Evolutionary conservation across 495 filamentous ascomycete genomes (phyloP), one percentile per base, ranked within the genome.

Genomic region (Hypoxylon fragiforme): DNA sequence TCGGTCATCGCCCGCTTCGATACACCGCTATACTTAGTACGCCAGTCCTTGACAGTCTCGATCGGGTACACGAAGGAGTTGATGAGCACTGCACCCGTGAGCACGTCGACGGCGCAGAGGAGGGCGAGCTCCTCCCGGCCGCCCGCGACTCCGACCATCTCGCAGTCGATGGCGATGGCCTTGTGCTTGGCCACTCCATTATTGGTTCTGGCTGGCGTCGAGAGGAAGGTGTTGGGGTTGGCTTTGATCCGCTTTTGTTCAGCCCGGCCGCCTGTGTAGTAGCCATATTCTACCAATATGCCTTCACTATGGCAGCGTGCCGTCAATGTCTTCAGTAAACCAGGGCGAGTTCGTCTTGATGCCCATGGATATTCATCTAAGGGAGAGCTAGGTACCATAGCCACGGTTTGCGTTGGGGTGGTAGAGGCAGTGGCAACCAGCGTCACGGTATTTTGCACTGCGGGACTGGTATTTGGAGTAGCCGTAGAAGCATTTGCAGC

Each of bases 111-210:
- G 1, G 68, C 60, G 15, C 67, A 70, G 0, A 82, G 7, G 0
- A 68, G 68, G 30, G 79, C 70, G 0, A 82, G 65, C 14, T 80
- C 76, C 1, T 34, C 14, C 0, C 70, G 65, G 1, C 67, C 62
- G 7, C 44, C 36, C 0, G 36, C 11, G 1, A 70, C 34, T 0
- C 63, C 62, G 2, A 75, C 76, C 73, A 78, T 79, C 51, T 81
- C 77, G 52, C 78, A 81, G 60, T 78, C 73, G n/a, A 81, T 56
- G 4, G 70, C 75, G 5, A 81, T 63, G 1, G 71, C 73, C 3
- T 39, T 55, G 41, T 43, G 55, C 44, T 42, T 60, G 2, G 3
- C 0, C 5, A 32, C 24, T 1, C 38, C 36, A 0, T 18, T 2
- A 1, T 24, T 19, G 11, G 18, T 47, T 12, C 4, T 9, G 9